phyloP scores from a whole-genome alignment of 1,139 yeast genomes.

The Candida tropicalis region DNA sequence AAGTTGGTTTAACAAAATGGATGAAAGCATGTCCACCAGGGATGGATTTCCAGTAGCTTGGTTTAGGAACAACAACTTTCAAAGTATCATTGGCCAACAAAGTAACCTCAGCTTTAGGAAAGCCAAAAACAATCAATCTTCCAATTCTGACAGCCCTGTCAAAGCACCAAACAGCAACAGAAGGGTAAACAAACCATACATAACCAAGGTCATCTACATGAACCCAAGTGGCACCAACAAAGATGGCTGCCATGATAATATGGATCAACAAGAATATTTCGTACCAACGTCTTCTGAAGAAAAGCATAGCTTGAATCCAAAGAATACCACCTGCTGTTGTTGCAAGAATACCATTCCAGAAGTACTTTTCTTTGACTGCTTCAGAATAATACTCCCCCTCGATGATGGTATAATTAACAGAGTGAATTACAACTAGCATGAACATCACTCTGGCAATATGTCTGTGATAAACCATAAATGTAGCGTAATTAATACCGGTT shows the following conservation, averaged over 20 bases:
- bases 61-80: slow-evolving; percentile 43
- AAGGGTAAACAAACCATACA: slow-evolving; percentile 39
- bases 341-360: slow-evolving; percentile 35
- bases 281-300: slow-evolving; percentile 44
- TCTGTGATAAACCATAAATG: slow-evolving; percentile 39
- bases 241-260: slow-evolving; percentile 42
- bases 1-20: slow-evolving; percentile 41
- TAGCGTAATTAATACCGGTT: slow-evolving; percentile 39
- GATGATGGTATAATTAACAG: slow-evolving; percentile 38
- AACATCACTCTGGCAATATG: slow-evolving; percentile 40
- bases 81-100: slow-evolving; percentile 43
- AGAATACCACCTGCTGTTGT: slow-evolving; percentile 37
- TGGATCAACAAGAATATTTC: slow-evolving; percentile 46
- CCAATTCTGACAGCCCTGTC: slow-evolving; percentile 42
- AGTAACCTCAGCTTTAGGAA: slow-evolving; percentile 36
- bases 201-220: slow-evolving; percentile 47
- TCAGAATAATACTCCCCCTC: slow-evolving; percentile 15
- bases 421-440: slow-evolving; percentile 33
- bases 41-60: slow-evolving; percentile 40
- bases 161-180: slow-evolving; percentile 45
- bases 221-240: slow-evolving; percentile 45
- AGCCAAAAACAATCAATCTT: slow-evolving; percentile 39
- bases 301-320: slow-evolving; percentile 39
- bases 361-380: slow-evolving; percentile 22
- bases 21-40: slow-evolving; percentile 59